Conservation (phyloP, 164 flowering plant species). For the Magnolia officinalis region DNA sequence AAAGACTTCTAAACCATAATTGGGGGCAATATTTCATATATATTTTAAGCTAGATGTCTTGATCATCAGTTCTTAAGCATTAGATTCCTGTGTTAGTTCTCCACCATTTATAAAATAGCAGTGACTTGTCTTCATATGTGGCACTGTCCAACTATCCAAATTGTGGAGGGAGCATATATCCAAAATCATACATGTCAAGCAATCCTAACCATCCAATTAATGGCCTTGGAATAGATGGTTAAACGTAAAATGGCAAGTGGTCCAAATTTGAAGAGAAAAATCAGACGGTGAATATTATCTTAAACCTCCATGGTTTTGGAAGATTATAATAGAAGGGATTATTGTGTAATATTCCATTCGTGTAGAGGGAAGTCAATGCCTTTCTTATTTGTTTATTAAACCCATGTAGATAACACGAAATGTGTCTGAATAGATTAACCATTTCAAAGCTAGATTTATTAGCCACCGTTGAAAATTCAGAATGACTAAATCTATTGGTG, state of each 20-base stretch:
- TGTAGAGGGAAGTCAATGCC: background rate
- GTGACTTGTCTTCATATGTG: background rate
- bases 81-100: background rate
- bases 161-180: too few species aligned
- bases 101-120: background rate
- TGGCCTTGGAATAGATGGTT: too few species aligned
- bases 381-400: background rate
- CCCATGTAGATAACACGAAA: background rate
- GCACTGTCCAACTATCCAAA: background rate
- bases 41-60: background rate
- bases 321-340: background rate
- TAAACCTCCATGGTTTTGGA: background rate
- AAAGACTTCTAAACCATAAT: background rate
- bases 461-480: background rate
- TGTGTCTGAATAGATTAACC: background rate
- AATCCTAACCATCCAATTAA: too few species aligned
- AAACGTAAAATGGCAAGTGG: background rate
- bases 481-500: background rate
- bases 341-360: background rate
- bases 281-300: too few species aligned
- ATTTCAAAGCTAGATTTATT: background rate
- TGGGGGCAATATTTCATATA: background rate
- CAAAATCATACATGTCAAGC: too few species aligned
- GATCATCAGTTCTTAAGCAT: background rate
- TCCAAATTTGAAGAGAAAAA: background rate